Base-by-base conservation (phyloP, 2,329 filamentous ascomycete species). In the Dactylella cylindrospora region DNA sequence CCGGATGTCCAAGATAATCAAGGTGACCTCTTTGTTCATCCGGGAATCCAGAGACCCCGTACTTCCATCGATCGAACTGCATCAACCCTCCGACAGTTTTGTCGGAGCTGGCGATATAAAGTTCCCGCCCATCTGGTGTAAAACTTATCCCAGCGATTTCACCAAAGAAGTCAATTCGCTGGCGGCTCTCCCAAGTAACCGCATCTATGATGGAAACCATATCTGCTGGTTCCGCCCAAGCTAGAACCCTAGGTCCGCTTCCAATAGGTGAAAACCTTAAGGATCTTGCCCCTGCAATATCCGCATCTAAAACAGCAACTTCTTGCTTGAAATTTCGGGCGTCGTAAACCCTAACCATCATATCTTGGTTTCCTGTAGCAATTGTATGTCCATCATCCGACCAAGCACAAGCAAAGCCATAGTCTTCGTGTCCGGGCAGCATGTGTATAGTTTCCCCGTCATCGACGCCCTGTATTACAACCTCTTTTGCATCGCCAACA, bases 341-440 rank as follows among this genome's bases (percentile, higher is more conserved):
- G 70, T 91, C 87, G 83, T 85, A 90, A 41, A 91, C 81, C 65
- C 83, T 82, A 66, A 90, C 78, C 22, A 78, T 79, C 70, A 79
- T 84, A 71, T 91, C 87, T 71, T 91, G 86, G 64, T 84, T 85
- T 17, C 84, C 86, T 0, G 87, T 90, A 9, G 87, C 87, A 15
- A 90, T 79, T 9, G 83, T 84, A 74, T 83, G 83, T 25, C 86
- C 86, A 70, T 90, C 84, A 47, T 85, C 82, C 13, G 86, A 84
- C 87, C 87, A 91, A 66, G 85, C 86, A 68, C 85, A 89, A 1
- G 86, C 82, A 68, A 90, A 91, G 1, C 83, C 85, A 66, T 79
- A 86, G 69, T 90, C 86, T 10, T 76, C 76, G 69, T 89, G 85
- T 1, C 84, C 83, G 3, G 75, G 72, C 1, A 90, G 78, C 20